Evolutionary conservation across 371 early-diverging fungal species (phyloP).

Genomic region (Cokeromyces recurvatus): DNA sequence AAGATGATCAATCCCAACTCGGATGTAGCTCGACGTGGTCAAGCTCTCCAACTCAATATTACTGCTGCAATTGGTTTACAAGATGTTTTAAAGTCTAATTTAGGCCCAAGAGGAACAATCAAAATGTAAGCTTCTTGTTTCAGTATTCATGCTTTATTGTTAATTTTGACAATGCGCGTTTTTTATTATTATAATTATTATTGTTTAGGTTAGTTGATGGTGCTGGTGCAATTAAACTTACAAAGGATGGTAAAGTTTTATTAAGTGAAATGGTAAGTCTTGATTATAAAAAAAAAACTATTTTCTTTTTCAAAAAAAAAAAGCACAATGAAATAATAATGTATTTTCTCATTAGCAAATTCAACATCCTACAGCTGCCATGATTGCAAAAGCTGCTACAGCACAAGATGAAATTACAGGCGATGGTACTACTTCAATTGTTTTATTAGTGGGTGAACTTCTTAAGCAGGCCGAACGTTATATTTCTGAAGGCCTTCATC

Average conservation of each 20-base stretch:
- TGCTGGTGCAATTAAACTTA: constrained; percentile 91
- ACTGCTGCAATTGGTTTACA: constrained; percentile 95
- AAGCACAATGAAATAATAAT: no score
- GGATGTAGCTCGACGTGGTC: constrained; percentile 97
- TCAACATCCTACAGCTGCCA: constrained; percentile 99
- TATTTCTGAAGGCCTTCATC: constrained; percentile 96
- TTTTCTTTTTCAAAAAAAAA: constrained; percentile 8
- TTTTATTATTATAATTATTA: background rate
- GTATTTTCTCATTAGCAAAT: constrained; percentile 75
- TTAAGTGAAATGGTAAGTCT: constrained; percentile 90
- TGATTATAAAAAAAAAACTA: background rate
- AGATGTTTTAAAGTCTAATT: constrained; percentile 93
- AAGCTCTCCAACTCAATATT: constrained; percentile 97
- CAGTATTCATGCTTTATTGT: no score
- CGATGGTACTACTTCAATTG: constrained; percentile 98
- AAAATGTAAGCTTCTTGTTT: no score
- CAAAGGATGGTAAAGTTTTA: constrained; percentile 97
- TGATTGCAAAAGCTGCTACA: constrained; percentile 98
- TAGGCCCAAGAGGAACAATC: constrained; percentile 99
- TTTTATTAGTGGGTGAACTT: constrained; percentile 95
- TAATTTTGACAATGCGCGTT: background rate
- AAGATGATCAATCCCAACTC: constrained; percentile 96
- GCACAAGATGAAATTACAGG: constrained; percentile 99
- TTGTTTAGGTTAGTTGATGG: constrained; percentile 89
- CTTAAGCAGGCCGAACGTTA: constrained; percentile 95